Evolutionary conservation across 2,329 filamentous ascomycete species (phyloP), one percentile per base, ranked within the genome.

Genomic region (Aspergillus ustus): DNA sequence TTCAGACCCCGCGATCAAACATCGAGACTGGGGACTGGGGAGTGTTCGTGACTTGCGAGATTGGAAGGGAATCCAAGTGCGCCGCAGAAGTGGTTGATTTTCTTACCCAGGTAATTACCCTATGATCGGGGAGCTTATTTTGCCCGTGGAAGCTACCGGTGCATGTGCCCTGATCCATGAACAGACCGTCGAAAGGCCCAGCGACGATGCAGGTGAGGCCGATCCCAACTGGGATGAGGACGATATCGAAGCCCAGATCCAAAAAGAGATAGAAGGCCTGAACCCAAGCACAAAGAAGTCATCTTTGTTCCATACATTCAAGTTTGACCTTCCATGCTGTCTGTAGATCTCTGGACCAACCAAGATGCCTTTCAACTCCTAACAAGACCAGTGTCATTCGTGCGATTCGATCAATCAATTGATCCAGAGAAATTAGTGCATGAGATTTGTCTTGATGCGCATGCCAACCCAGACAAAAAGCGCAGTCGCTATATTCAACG

Each of bases 11-110:
- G 46, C 69, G 69, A 61, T 63, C 63, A 40, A 65, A 58, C 25
- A 70, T 82, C 54, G 77, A 80, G 60, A 70, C 66, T 57, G 87
- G 86, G 17, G 86, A 89, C 69, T 80, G 81, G 54, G 87, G 87
- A 11, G 86, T 89, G 29, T 88, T 87, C 79, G 83, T 85, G 46
- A 88, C 87, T 3, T 88, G 86, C 70, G 82, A 85, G 62, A 85
- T 85, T 75, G 85, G 85, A 63, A 84, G 81, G 69, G 87, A 89
- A 75, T 79, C 77, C 45, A 87, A 86, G 75, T 87, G 85, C 60
- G 80, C 85, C 22, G 77, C 78, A 49, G 87, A 89, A 67, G 76
- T 86, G 54, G 73, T 82, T 46, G 85, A 88, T 72, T 69, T 88
- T 11, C 84, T 89, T 69, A 78, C 81, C 44, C 80, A 86, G 73